Evolutionary conservation across 306 rosid genomes (phyloP), one percentile per base, ranked within the genome.

Genomic region (Betula pendula): DNA sequence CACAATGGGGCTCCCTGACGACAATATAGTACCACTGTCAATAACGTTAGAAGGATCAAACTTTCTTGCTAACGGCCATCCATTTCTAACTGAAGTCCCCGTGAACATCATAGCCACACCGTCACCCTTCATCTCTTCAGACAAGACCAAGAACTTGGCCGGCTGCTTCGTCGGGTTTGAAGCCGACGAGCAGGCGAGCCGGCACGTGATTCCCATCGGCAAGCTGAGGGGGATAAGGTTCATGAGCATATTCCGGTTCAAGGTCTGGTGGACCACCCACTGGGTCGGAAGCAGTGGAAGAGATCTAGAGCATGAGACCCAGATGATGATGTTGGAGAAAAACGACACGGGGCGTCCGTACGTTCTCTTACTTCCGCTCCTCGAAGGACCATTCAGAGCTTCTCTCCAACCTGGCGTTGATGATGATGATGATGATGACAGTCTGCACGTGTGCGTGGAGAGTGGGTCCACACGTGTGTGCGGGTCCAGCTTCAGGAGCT

Each of bases 251-350:
- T 92, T 92, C 90, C 13, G 93, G 16, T 92, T 90, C 85, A 92
- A 92, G 29, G 70, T 87, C 6, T 88, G 97, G 96, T 92, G 96
- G 96, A 85, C 91, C 79, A 90, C 97, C 24, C 91, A 88, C 9
- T 83, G 96, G 92, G 19, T 38, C 0, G 96, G 97, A 17, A 45
- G 13, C 42, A 80, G 68, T 4, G 97, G 96, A 0, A 14, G 71
- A 2, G 85, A 92, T 14, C 35, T 89, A 3, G 88, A 90, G 43
- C 68, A 86, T 52, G 93, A 88, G 60, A 92, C 96, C 24, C 93
- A 88, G 79, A 71, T 92, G 51, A 83, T 90, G 80, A 75, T 90
- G 5, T 55, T 92, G 0, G 87, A 90, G 19, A 80, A 68, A 17
- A 63, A 79, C 24, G 81, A 80, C 69, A 6, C 42, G 3, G 77